Evolutionary conservation across 2,329 filamentous ascomycete species (phyloP).

Genomic region (Leptographium wingfieldii): DNA sequence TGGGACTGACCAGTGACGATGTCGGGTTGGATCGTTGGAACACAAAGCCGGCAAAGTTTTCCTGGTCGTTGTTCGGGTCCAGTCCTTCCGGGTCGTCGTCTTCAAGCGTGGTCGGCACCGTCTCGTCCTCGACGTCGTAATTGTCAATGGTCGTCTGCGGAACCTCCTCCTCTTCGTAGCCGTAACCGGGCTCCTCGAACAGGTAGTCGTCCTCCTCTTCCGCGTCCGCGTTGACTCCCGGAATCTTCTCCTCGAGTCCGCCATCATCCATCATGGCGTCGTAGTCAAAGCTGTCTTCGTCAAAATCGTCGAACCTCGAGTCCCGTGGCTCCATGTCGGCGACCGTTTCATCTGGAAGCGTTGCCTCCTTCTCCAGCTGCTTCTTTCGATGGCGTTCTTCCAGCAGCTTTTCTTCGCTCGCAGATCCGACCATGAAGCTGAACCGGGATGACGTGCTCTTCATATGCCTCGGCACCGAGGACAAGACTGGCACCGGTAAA

Average conservation of each 20-base stretch:
- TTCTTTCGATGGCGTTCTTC: constrained; percentile 62
- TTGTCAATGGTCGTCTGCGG: background rate
- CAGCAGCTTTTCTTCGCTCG: constrained; percentile 53
- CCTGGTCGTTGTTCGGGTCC: constrained; percentile 43
- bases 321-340: constrained; percentile 24
- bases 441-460: constrained; percentile 69
- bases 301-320: constrained; percentile 48
- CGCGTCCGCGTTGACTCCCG: constrained; percentile 33
- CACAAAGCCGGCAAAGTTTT: constrained; percentile 48
- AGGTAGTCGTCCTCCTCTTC: constrained; percentile 25
- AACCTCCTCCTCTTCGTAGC: constrained; percentile 37
- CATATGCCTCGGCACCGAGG: constrained; percentile 49
- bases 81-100: constrained; percentile 18
- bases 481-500: constrained; percentile 17
- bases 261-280: constrained; percentile 54
- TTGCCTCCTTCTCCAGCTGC: constrained; percentile 46
- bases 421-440: constrained; percentile 65
- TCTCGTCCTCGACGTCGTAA: background rate
- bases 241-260: constrained; percentile 54
- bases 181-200: constrained; percentile 19
- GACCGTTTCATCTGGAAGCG: constrained; percentile 19
- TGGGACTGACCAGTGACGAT: constrained; percentile 38
- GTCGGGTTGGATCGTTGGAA: constrained; percentile 42
- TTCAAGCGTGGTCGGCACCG: background rate
- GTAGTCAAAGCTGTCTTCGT: constrained; percentile 47